These are phyloP conservation scores for Aureobasidium sp. DNA, from an alignment of 2,329 filamentous ascomycete species.

Conservation along the genomic window DNA sequence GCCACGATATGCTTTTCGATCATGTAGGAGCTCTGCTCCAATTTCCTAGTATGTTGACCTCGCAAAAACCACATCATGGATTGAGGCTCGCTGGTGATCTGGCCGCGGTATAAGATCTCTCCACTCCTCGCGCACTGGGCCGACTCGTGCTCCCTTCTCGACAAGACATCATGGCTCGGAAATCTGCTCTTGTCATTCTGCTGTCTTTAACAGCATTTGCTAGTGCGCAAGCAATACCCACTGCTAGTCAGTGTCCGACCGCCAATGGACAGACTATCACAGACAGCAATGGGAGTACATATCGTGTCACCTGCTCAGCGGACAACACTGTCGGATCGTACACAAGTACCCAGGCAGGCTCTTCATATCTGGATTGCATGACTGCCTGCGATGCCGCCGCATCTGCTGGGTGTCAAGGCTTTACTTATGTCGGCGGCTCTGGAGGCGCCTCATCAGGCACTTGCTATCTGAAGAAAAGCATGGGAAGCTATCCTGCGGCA, in stretches of 20 bases:
- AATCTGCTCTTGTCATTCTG: not conserved
- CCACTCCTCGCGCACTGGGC: not conserved
- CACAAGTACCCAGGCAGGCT: conserved; percentile 13
- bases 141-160: too few species aligned
- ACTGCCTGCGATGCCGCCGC: conserved; percentile 16
- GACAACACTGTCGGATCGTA: conserved; percentile 16
- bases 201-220: not conserved
- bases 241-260: conserved; percentile 20
- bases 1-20: not conserved
- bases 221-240: not conserved
- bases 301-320: conserved; percentile 15
- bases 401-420: conserved; percentile 17
- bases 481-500: conserved; percentile 15
- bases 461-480: conserved; percentile 22
- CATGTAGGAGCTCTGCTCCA: not conserved
- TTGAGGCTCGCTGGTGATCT: not conserved
- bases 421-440: conserved; percentile 20
- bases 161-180: not conserved
- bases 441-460: conserved; percentile 18
- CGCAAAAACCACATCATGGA: not conserved
- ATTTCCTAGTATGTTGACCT: not conserved
- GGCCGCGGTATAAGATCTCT: not conserved
- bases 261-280: conserved; percentile 21
- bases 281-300: conserved; percentile 16
- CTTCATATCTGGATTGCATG: conserved; percentile 19